Evolutionary conservation across 805 yeast species (phyloP).

Genomic region (Starmera caribaea): DNA sequence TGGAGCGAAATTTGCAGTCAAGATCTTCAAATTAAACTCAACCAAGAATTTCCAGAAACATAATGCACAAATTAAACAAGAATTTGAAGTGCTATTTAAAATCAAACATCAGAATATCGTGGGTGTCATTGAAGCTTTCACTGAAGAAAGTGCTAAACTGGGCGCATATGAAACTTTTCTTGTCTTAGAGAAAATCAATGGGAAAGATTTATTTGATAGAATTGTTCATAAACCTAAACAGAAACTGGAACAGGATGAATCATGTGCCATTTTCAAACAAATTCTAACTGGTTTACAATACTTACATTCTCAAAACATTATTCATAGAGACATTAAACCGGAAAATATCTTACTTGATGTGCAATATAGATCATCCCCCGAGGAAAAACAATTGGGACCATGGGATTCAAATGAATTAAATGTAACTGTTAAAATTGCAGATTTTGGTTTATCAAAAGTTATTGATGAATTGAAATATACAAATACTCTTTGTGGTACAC

Average conservation of each 20-base stretch:
- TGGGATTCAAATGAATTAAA: conserved; percentile 47
- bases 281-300: conserved; percentile 55
- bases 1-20: conserved; percentile 61
- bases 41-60: conserved; percentile 29
- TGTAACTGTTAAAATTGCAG: conserved; percentile 67
- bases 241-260: conserved; percentile 49
- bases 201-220: conserved; percentile 69
- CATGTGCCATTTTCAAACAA: conserved; percentile 54
- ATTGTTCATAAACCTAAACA: conserved; percentile 52
- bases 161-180: conserved; percentile 37
- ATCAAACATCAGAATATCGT: conserved; percentile 67
- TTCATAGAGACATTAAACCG: conserved; percentile 74
- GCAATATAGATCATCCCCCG: conserved; percentile 27
- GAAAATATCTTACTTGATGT: conserved; percentile 56
- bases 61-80: conserved; percentile 43
- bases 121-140: conserved; percentile 47
- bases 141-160: conserved; percentile 40
- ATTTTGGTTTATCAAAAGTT: conserved; percentile 58
- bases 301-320: conserved; percentile 59
- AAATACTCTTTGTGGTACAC: conserved; percentile 76
- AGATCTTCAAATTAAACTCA: conserved; percentile 55
- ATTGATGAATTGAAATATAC: conserved; percentile 69
- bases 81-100: conserved; percentile 53
- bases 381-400: conserved; percentile 26
- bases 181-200: conserved; percentile 63